A percentile compares a stretch with the other conserved stretches of the same genome.
These are phyloP conservation scores for Xylona heveae DNA, from an alignment of 495 filamentous ascomycete species.

Conservation along the genomic window DNA sequence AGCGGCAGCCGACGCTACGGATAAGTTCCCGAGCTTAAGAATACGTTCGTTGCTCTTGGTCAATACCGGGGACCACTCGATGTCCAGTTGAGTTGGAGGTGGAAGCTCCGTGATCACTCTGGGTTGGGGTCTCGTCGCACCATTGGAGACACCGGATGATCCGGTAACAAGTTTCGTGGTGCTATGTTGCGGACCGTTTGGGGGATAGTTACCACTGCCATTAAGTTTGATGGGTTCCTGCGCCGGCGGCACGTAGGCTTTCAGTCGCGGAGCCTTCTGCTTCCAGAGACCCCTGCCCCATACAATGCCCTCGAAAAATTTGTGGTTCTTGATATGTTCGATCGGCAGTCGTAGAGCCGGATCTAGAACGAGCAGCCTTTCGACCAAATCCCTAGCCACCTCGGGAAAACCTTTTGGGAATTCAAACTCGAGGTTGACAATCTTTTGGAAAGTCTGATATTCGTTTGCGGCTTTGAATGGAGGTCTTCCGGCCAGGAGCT, in stretches of 20 bases:
- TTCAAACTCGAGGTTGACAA: conserved; percentile 80
- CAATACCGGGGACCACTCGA: conserved; percentile 96
- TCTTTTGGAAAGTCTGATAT: conserved; percentile 96
- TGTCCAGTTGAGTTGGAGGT: conserved; percentile 88
- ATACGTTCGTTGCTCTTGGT: conserved; percentile 85
- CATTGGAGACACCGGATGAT: conserved; percentile 18
- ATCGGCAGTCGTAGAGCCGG: conserved; percentile 73
- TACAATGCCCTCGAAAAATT: conserved; percentile 80
- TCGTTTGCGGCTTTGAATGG: conserved; percentile 97
- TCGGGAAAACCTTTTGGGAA: conserved; percentile 82
- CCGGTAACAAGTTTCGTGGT: conserved; percentile 23
- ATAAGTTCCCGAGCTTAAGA: conserved; percentile 75
- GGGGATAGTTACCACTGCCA: no score
- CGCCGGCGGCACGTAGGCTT: conserved; percentile 61
- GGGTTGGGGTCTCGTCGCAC: conserved; percentile 36
- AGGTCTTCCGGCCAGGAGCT: conserved; percentile 77
- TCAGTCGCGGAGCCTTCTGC: conserved; percentile 73
- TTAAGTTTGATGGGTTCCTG: conserved; percentile 73
- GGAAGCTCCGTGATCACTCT: conserved; percentile 88
- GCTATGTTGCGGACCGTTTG: conserved; percentile 16
- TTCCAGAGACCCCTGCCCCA: conserved; percentile 83
- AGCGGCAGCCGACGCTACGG: conserved; percentile 55
- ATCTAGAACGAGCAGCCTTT: conserved; percentile 79
- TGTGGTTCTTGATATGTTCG: conserved; percentile 91
- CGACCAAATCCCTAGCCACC: conserved; percentile 77